Evolutionary conservation across 805 yeast species (phyloP), one percentile per base, ranked within the genome.

Genomic region (Teunomyces panamensis): DNA sequence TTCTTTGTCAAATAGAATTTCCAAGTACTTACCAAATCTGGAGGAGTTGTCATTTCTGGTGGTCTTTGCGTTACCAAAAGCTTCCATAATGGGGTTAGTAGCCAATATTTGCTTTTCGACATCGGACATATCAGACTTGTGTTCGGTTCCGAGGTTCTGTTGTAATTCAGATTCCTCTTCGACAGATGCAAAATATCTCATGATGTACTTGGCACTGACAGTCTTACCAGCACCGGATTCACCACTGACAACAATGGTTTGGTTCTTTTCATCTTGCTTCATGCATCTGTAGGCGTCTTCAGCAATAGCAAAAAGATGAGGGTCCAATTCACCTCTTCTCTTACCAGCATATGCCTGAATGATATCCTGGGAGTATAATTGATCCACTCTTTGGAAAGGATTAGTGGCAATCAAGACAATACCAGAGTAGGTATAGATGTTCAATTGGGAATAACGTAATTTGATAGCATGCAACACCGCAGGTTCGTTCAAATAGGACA

Each of bases 221-320:
- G 98, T 94, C 62, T 92, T 94, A 67, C 99, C 99, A 27, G 99
- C 98, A 68, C 99, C 99, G 5, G 96, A 88, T 70, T 92, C 99
- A 70, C 99, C 99, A 57, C 91, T 83, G 13, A 92, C 98, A 13
- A 92, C 97, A 53, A 92, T 91, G 1, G 99, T 92, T 71, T 92
- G 99, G 71, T 92, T 91, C 57, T 81, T 77, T 35, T 80, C 74
- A 58, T 89, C 95, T 43, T 84, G 78, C 60, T 87, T 86, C 99
- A 92, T 92, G 63, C 96, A 85, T 59, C 96, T 79, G 65, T 90
- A 91, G 5, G 98, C 97, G 60, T 94, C 97, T 68, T 91, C 98
- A 26, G 99, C 98, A 57, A 92, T 92, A 39, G 97, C 97, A 67
- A 92, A 92, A 63, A 92, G 75, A 74, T 92, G 99, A 4, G 99